phyloP scores from a whole-genome alignment of 1,284 basidiomycete species.

The Coniferiporia sulphurascens region DNA sequence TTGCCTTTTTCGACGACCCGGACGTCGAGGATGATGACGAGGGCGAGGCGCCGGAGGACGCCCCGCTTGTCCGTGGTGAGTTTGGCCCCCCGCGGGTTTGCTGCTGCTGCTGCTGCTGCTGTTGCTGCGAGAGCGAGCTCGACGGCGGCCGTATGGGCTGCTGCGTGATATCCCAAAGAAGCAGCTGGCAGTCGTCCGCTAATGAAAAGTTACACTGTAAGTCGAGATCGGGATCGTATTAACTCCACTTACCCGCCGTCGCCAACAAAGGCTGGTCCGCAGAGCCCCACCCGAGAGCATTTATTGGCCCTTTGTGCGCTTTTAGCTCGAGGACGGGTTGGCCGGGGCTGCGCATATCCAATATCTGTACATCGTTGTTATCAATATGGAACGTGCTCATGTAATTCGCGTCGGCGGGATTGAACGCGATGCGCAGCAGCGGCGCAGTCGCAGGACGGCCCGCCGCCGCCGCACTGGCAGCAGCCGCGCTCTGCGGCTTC shows the following conservation, averaged over 20 bases:
- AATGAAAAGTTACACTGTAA: constrained; percentile 9
- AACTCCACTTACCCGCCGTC: constrained; percentile 59
- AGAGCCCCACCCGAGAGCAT: constrained; percentile 85
- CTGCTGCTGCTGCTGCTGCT: constrained; percentile 21
- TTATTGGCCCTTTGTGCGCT: constrained; percentile 73
- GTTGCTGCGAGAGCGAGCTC: constrained; percentile 46
- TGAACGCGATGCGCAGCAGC: constrained; percentile 80
- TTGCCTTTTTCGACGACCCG: constrained; percentile 70
- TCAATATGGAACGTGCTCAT: constrained; percentile 95
- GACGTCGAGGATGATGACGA: constrained; percentile 19
- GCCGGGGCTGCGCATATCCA: constrained; percentile 93
- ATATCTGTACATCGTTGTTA: constrained; percentile 78
- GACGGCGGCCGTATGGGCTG: constrained; percentile 33
- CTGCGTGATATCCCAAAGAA: constrained; percentile 80
- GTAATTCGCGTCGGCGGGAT: constrained; percentile 83
- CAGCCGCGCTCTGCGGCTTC: constrained; percentile 50
- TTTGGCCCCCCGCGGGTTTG: constrained; percentile 62
- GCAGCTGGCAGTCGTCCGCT: constrained; percentile 90
- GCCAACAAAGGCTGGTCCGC: constrained; percentile 78
- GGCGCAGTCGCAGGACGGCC: constrained; percentile 71
- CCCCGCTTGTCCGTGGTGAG: constrained; percentile 42
- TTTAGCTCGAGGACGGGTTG: constrained; percentile 88
- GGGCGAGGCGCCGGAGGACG: background rate
- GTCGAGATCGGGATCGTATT: background rate
- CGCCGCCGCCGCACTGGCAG: constrained; percentile 52